Conservation (phyloP, 208 protist species). For the Trypanosoma conorhini region DNA sequence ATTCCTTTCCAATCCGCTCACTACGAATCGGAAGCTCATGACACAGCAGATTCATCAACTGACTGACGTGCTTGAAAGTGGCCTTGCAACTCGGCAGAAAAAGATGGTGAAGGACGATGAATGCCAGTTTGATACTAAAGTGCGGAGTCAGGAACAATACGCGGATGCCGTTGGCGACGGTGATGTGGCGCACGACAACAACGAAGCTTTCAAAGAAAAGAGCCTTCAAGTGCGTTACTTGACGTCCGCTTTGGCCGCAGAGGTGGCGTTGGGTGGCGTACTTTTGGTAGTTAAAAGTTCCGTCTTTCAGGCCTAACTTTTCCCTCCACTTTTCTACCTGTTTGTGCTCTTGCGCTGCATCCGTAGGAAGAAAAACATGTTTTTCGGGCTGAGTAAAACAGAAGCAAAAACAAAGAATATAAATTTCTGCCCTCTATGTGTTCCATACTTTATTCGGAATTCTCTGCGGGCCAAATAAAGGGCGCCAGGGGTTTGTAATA, state of each 20-base stretch:
- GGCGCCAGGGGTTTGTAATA: not conserved
- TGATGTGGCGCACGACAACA: not conserved
- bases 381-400: too few species aligned
- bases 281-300: slow-evolving; percentile 17
- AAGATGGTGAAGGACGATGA: not conserved
- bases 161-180: not conserved
- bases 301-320: slow-evolving; percentile 12
- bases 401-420: not conserved
- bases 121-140: not conserved
- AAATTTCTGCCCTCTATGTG: not conserved
- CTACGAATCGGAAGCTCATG: slow-evolving; percentile 28
- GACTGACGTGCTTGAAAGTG: slow-evolving; percentile 18
- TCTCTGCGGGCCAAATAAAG: not conserved
- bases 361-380: too few species aligned
- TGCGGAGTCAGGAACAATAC: not conserved
- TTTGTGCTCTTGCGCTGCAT: not conserved
- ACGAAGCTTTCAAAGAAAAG: slow-evolving; percentile 7
- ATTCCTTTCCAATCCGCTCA: slow-evolving; percentile 43
- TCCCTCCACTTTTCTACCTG: not conserved
- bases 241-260: slow-evolving; percentile 14
- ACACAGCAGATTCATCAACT: slow-evolving; percentile 36
- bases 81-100: not conserved
- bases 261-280: slow-evolving; percentile 5
- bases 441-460: not conserved
- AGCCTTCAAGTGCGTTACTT: slow-evolving; percentile 17